Percentiles rank a stretch among this genome's conserved stretches.
phyloP scores from a whole-genome alignment of 78 protist species.

The Reticulomyxa filosa region DNA sequence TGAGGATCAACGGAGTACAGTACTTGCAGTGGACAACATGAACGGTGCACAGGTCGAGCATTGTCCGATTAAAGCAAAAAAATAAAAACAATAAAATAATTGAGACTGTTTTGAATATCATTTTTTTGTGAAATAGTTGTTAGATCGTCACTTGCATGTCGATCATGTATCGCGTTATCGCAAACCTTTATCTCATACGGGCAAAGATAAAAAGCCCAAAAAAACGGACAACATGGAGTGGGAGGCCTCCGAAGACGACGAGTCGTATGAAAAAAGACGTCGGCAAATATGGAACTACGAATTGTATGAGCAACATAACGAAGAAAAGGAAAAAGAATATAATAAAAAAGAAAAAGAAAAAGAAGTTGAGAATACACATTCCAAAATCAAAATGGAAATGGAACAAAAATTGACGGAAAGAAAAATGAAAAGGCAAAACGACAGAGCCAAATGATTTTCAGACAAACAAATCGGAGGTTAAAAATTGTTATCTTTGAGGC shows the following conservation, averaged over 20 bases:
- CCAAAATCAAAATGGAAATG: too few species aligned
- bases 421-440: too few species aligned
- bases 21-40: constrained; percentile 74
- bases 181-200: too few species aligned
- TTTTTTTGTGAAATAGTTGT: not conserved
- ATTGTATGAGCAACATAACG: not conserved
- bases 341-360: too few species aligned
- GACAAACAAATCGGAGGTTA: too few species aligned
- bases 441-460: too few species aligned
- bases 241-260: not conserved
- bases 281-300: constrained; percentile 8
- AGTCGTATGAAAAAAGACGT: not conserved
- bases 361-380: too few species aligned
- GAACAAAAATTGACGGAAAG: too few species aligned
- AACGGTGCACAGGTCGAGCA: constrained; percentile 42
- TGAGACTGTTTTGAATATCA: not conserved
- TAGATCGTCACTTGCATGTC: not conserved
- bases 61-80: not conserved
- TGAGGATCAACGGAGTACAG: constrained; percentile 58
- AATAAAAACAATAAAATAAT: not conserved
- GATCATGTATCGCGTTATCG: not conserved
- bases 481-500: too few species aligned
- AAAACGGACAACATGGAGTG: not conserved
- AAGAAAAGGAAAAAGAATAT: too few species aligned
- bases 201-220: too few species aligned